Conservation (phyloP, 202 grass and related monocot genomes). For the Schoenoplectus triqueter region DNA sequence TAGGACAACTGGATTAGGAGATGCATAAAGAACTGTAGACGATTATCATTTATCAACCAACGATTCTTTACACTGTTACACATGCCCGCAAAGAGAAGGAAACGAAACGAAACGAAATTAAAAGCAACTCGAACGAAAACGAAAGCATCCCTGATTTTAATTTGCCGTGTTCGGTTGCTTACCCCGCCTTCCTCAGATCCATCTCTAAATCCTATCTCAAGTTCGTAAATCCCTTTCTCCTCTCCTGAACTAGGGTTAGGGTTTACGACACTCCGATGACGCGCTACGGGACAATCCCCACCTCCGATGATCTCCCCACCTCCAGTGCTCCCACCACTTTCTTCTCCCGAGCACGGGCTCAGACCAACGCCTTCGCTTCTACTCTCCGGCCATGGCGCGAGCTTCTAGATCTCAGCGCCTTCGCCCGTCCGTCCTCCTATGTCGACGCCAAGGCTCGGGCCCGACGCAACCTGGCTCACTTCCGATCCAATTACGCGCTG, state of each 20-base stretch:
- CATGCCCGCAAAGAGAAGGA: background rate
- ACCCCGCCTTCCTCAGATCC: background rate
- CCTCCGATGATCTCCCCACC: constrained; percentile 39
- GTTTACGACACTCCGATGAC: constrained; percentile 22
- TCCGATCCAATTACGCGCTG: constrained; percentile 89
- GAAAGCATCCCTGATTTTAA: background rate
- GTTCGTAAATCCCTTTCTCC: background rate
- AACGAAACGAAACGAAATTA: background rate
- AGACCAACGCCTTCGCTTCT: constrained; percentile 49
- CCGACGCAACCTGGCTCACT: constrained; percentile 82
- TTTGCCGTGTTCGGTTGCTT: background rate
- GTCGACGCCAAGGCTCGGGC: constrained; percentile 62
- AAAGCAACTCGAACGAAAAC: background rate
- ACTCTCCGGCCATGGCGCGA: constrained; percentile 77
- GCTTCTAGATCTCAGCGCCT: constrained; percentile 56
- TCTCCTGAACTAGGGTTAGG: constrained; percentile 17
- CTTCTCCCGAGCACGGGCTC: constrained; percentile 79
- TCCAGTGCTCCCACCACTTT: constrained; percentile 37
- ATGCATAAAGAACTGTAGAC: background rate
- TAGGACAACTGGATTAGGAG: too few species aligned
- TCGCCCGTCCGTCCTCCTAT: constrained; percentile 78
- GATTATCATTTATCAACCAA: background rate
- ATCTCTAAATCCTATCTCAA: background rate
- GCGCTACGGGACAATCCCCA: constrained; percentile 44
- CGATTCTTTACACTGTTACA: background rate